Conservation (phyloP, 352 stramenopile genomes). For the Pythium plurisporium region DNA sequence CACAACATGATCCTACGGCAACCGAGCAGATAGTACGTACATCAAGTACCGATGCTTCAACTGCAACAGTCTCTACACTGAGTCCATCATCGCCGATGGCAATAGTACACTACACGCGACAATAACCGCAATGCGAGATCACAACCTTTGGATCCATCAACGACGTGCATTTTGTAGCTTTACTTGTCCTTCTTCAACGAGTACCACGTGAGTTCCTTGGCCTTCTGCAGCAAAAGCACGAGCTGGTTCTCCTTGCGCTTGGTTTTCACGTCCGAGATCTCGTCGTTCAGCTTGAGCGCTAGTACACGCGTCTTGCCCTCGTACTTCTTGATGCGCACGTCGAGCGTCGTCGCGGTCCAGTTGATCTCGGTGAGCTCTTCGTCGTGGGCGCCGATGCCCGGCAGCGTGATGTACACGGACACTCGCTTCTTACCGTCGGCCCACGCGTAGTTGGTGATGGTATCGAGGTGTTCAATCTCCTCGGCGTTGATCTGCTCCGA, state of each 20-base stretch:
- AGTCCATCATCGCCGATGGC: too few relatives aligned
- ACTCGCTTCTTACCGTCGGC: slow-evolving; percentile 76
- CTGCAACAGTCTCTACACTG: too few relatives aligned
- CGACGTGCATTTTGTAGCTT: slow-evolving; percentile 1
- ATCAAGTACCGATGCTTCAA: too few relatives aligned
- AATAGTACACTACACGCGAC: too few relatives aligned
- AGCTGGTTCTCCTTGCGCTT: slow-evolving; percentile 82
- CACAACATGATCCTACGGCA: too few relatives aligned
- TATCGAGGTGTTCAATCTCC: slow-evolving; percentile 35
- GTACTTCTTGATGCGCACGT: slow-evolving; percentile 57
- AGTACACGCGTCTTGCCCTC: slow-evolving; percentile 72
- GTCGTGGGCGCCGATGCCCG: slow-evolving; percentile 49
- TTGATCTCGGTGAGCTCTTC: slow-evolving; percentile 66
- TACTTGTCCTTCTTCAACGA: slow-evolving; percentile 81
- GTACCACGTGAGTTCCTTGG: slow-evolving; percentile 74
- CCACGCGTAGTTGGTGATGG: slow-evolving; percentile 81
- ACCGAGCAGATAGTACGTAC: too few relatives aligned
- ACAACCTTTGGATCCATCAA: neutral
- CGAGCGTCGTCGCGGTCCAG: slow-evolving; percentile 54
- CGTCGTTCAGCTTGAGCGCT: slow-evolving; percentile 71
- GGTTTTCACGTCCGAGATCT: slow-evolving; percentile 73
- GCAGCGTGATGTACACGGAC: slow-evolving; percentile 70
- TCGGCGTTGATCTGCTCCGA: slow-evolving; percentile 29
- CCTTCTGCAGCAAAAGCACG: slow-evolving; percentile 71
- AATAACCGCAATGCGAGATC: too few relatives aligned